phyloP scores from a whole-genome alignment of 2,329 filamentous ascomycete species.

The Aspergillus fructus region DNA sequence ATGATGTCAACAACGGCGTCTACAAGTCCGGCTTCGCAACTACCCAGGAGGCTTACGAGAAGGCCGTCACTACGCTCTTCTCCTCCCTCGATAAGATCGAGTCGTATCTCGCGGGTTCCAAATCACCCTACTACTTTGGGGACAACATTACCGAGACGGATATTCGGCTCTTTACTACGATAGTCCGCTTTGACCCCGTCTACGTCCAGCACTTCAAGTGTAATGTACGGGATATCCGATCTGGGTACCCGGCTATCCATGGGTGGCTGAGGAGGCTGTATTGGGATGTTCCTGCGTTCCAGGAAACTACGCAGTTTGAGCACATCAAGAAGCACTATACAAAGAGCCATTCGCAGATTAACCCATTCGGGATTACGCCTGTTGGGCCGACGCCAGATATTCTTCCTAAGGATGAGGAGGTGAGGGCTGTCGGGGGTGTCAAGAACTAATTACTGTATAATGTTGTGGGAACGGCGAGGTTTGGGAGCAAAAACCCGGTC shows the following conservation, averaged over 20 bases:
- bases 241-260: slow-evolving; percentile 78
- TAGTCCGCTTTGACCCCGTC: slow-evolving; percentile 71
- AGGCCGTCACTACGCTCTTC: slow-evolving; percentile 71
- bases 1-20: slow-evolving; percentile 53
- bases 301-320: slow-evolving; percentile 82
- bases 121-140: slow-evolving; percentile 70
- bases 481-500: background rate
- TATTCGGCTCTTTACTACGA: slow-evolving; percentile 71
- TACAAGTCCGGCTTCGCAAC: slow-evolving; percentile 75
- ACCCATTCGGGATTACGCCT: slow-evolving; percentile 72
- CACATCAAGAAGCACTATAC: slow-evolving; percentile 87
- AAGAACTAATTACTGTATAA: background rate
- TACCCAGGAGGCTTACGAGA: slow-evolving; percentile 78
- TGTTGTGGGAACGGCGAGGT: background rate
- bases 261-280: slow-evolving; percentile 80
- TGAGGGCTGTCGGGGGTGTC: slow-evolving; percentile 40
- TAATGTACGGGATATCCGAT: slow-evolving; percentile 81
- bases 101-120: slow-evolving; percentile 58
- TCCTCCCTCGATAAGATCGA: slow-evolving; percentile 74
- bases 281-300: slow-evolving; percentile 78
- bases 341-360: slow-evolving; percentile 65
- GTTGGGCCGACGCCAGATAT: slow-evolving; percentile 83
- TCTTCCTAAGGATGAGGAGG: slow-evolving; percentile 74
- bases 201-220: slow-evolving; percentile 83
- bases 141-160: slow-evolving; percentile 76